Evolutionary conservation across 2,329 filamentous ascomycete species (phyloP).

Genomic region (Beauveria caledonica): DNA sequence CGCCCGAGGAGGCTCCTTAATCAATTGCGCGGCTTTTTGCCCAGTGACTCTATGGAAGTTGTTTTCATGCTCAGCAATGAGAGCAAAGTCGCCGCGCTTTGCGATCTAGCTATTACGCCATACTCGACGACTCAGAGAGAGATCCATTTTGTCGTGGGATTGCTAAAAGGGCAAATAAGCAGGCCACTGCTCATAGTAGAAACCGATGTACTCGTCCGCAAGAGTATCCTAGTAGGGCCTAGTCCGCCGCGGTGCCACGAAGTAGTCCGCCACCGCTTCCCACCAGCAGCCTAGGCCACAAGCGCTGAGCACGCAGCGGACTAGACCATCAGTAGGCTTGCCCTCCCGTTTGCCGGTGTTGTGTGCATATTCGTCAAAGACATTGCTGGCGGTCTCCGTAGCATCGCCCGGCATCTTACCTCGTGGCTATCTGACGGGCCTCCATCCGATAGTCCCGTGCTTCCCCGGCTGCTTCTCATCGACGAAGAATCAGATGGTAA

Average conservation of each 20-base stretch:
- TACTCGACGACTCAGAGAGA: not conserved
- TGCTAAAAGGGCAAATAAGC: not conserved
- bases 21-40: not conserved
- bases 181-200: not conserved
- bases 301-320: not conserved
- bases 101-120: not conserved
- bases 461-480: not conserved
- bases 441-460: not conserved
- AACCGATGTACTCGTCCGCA: not conserved
- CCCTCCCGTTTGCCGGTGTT: not conserved
- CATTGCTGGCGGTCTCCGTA: not conserved
- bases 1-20: not conserved
- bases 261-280: not conserved
- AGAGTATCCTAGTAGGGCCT: not conserved
- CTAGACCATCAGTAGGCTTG: not conserved
- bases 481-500: not conserved
- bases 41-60: not conserved
- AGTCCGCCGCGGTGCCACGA: not conserved
- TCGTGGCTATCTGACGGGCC: not conserved
- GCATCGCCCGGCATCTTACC: not conserved
- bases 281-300: not conserved
- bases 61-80: not conserved
- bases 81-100: not conserved
- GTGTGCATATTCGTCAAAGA: not conserved
- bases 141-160: not conserved